Base-by-base conservation (phyloP, 768 basidiomycete genomes). In the Tulasnella sp. region DNA sequence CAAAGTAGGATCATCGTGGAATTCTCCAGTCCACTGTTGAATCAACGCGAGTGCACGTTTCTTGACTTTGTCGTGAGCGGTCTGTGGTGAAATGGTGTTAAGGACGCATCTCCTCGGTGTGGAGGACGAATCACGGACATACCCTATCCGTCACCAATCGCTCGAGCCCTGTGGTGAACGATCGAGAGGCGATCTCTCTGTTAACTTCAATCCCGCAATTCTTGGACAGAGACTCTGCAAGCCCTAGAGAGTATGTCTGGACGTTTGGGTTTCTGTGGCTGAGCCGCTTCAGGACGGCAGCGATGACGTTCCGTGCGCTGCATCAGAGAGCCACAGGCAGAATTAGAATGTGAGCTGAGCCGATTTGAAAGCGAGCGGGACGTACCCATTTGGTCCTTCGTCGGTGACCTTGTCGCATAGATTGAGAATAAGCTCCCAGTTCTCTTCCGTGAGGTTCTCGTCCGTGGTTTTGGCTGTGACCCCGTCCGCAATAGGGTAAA, bases 391-490 rank as follows among this genome's bases (percentile, higher is more conserved):
- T 81, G 91, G 89, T 1, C 93, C 92, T 79, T 99, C 97, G 15
- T 96, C 95, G 38, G 87, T 86, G 7, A 99, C 96, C 84, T 97
- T 97, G 85, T 99, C 97, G 80, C 96, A 97, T n/a, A 99, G 83
- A 80, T 93, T 94, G 70, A 98, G 82, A 78, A 96, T 94, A 77
- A 95, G 86, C 82, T 96, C 96, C 97, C 97, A 99, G 83, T 97
- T 93, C 85, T 97, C 97, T 75, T 87, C 86, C 0, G 96, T 96
- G 77, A 96, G 86, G 82, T 95, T 96, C 88, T 99, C 97, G 82
- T 96, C 94, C n/a, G 97, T 99, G 40, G 97, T 93, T 84, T 97
- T 97, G 80, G 84, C 96, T 97, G 42, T 52, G 64, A 7, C 70
- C 52, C 52, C 52, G 40, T 4, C 40, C 40, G 14, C 37, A 12